phyloP scores from a whole-genome alignment of 148 eudicot genomes.

The Tetragonia tetragonoides region DNA sequence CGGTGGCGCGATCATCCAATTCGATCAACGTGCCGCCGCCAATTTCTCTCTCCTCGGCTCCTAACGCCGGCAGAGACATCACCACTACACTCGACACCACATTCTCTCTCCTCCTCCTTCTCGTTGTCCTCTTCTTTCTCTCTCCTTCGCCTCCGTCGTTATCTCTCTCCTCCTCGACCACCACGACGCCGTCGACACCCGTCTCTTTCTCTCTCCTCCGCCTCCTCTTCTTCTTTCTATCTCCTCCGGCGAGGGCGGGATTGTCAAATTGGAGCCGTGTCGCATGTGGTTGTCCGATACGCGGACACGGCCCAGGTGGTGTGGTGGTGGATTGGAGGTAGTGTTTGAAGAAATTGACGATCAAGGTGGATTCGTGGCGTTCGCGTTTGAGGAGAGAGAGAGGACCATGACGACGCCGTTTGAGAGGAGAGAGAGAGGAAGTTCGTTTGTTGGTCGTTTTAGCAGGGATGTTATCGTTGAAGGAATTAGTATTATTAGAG shows the following conservation, averaged over 20 bases:
- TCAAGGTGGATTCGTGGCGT: slow-evolving; percentile 33
- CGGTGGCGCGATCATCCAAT: too few relatives aligned
- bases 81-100: neutral
- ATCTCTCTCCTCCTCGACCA: neutral
- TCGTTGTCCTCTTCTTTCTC: too few relatives aligned
- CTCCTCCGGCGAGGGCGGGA: neutral
- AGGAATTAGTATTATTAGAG: neutral
- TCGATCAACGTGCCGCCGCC: too few relatives aligned
- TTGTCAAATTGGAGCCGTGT: slow-evolving; percentile 13
- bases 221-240: too few relatives aligned
- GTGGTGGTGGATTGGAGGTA: slow-evolving; percentile 15
- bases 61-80: too few relatives aligned
- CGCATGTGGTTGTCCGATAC: too few relatives aligned
- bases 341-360: slow-evolving; percentile 40
- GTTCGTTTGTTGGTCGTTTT: slow-evolving; percentile 11
- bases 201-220: neutral
- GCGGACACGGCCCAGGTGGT: too few relatives aligned
- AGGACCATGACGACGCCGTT: neutral
- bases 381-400: slow-evolving; percentile 18
- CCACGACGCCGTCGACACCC: neutral
- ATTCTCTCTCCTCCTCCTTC: too few relatives aligned
- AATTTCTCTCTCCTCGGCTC: too few relatives aligned
- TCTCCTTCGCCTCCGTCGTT: neutral
- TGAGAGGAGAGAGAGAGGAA: slow-evolving; percentile 6
- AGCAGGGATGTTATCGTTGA: slow-evolving; percentile 20